Base-by-base conservation (phyloP, 768 basidiomycete genomes). In the Podaxis mareebaensis region DNA sequence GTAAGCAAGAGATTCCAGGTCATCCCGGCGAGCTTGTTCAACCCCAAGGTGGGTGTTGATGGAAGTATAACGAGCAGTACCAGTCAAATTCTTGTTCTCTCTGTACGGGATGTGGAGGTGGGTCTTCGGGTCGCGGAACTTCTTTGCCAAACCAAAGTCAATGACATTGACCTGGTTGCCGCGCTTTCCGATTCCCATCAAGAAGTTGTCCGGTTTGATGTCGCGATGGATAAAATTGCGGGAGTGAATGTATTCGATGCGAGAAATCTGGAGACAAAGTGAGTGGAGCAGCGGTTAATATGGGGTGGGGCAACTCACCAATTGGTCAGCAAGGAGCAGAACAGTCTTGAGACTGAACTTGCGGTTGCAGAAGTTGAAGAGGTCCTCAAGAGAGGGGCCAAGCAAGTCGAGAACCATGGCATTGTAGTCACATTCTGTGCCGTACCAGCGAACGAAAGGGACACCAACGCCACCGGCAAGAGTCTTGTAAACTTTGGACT, bases 71-170 rank as follows among this genome's bases (percentile, higher is more conserved):
- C 97, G 94, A 67, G 96, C 96, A 28, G 97, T 99, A 67, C 96
- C 96, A 0, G 96, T 99, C 70, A 99, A 78, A 74, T 99, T 99
- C 92, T 99, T 99, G 87, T 99, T 99, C 89, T 99, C 96, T 70
- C 96, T 86, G 85, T 99, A 99, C 8, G 97, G 97, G 69, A 99
- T 99, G 76, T 99, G 97, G 42, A 99, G 87, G 74, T 99, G 97
- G 64, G 97, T 99, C 89, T 98, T 99, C 33, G 97, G 96, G 80
- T 99, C 97, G 66, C 97, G 88, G 86, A 96, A 99, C 83, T 99
- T 99, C 86, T 99, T 99, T 30, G 97, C 97, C 53, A 99, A 86
- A 81, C 97, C 95, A 61, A 97, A 97, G 73, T 97, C 95, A 74
- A 96, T 93, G 68, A 98, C 93, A 71, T 99, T 99, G 81, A 99